phyloP scores from a whole-genome alignment of 805 yeast species.

The Sugiyamaella qingdaonensis region DNA sequence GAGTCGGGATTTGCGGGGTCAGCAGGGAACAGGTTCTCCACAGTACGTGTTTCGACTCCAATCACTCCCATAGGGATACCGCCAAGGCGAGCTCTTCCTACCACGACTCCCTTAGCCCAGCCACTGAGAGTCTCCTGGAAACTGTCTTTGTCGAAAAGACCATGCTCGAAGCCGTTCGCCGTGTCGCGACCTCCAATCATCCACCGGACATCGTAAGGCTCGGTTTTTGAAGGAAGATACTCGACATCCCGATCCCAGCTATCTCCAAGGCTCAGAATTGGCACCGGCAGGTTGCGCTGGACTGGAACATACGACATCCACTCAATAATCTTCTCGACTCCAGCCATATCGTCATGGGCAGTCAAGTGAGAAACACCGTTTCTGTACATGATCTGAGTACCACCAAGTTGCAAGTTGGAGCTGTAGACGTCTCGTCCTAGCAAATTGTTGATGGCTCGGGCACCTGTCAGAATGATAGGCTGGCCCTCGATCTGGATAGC shows the following conservation, averaged over 20 bases:
- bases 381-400: constrained; percentile 97
- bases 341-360: constrained; percentile 94
- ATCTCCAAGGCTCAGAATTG: constrained; percentile 73
- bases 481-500: constrained; percentile 98
- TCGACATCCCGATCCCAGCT: constrained; percentile 93
- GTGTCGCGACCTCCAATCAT: constrained; percentile 78
- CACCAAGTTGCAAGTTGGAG: constrained; percentile 96
- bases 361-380: constrained; percentile 98
- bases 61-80: constrained; percentile 99
- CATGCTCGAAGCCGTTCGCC: constrained; percentile 74
- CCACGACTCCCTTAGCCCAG: constrained; percentile 98
- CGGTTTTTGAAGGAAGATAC: constrained; percentile 65
- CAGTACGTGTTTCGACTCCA: constrained; percentile 87
- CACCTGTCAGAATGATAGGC: constrained; percentile 98
- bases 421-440: constrained; percentile 96
- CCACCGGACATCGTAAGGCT: constrained; percentile 89
- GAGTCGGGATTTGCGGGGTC: constrained; percentile 98
- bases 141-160: constrained; percentile 87
- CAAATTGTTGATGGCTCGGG: constrained; percentile 95
- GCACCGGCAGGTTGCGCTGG: constrained; percentile 83
- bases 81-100: constrained; percentile 97
- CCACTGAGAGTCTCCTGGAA: constrained; percentile 96
- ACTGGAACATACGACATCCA: constrained; percentile 97
- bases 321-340: constrained; percentile 88
- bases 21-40: constrained; percentile 91